Conservation (phyloP, 164 flowering plant genomes). For the Vitis cinerea region DNA sequence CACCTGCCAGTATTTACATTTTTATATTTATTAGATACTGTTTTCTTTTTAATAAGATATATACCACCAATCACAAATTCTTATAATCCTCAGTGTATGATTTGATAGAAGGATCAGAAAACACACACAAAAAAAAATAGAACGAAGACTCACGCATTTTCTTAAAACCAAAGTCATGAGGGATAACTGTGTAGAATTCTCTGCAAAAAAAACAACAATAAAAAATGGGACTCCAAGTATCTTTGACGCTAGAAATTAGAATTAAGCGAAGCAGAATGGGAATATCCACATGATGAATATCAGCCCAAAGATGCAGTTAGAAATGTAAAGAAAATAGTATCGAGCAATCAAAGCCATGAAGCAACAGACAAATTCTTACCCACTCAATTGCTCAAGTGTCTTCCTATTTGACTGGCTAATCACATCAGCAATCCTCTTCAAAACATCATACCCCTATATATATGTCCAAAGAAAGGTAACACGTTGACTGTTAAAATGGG, state of each 20-base stretch:
- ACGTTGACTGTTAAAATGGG: background rate
- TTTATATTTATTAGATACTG: slow-evolving; percentile 6
- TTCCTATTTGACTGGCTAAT: slow-evolving; percentile 53
- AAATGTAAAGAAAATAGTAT: background rate
- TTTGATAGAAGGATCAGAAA: background rate
- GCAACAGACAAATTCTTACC: slow-evolving; percentile 41
- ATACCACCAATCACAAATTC: background rate
- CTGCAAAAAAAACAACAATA: slow-evolving; percentile 38
- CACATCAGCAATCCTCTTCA: slow-evolving; percentile 80
- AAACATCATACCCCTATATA: slow-evolving; percentile 77
- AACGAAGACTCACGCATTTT: slow-evolving; percentile 74
- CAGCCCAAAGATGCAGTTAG: background rate
- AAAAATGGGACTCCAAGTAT: background rate
- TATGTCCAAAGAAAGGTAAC: background rate
- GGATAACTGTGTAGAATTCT: slow-evolving; percentile 89
- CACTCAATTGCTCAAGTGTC: slow-evolving; percentile 72
- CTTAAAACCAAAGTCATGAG: slow-evolving; percentile 91
- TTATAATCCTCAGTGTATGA: background rate
- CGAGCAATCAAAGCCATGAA: background rate
- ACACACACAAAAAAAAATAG: slow-evolving; percentile 11
- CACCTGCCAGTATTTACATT: slow-evolving; percentile 50
- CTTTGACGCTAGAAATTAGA: background rate
- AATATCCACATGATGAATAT: background rate
- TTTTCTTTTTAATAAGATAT: background rate
- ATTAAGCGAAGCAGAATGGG: background rate